phyloP scores from a whole-genome alignment of 345 rosid genomes.

The Eucalyptus camaldulensis region DNA sequence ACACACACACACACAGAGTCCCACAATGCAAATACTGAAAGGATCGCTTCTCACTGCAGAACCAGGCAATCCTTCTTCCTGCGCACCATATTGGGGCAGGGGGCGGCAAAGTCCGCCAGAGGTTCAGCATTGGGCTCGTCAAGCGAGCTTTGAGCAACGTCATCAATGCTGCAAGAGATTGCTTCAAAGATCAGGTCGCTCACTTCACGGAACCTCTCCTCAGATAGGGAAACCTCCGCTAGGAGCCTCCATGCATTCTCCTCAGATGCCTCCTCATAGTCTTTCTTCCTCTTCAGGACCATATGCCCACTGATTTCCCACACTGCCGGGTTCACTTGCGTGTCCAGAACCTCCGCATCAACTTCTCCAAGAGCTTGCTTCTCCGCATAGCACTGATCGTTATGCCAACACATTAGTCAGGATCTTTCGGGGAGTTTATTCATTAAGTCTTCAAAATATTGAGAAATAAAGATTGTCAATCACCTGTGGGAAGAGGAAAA shows the following conservation, averaged over 20 bases:
- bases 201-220: constrained; percentile 77
- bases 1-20: background rate
- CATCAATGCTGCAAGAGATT: constrained; percentile 8
- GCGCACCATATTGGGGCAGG: constrained; percentile 13
- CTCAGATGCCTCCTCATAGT: constrained; percentile 82
- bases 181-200: constrained; percentile 50
- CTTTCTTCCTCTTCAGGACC: constrained; percentile 89
- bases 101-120: constrained; percentile 1
- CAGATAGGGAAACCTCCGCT: constrained; percentile 82
- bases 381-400: constrained; percentile 81
- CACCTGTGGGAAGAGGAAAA: constrained; percentile 93
- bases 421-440: background rate
- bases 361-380: constrained; percentile 96
- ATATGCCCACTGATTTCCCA: constrained; percentile 99
- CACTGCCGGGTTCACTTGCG: constrained; percentile 97
- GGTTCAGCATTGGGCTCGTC: background rate
- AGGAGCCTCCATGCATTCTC: constrained; percentile 88
- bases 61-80: constrained; percentile 65
- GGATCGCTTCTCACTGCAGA: constrained; percentile 31
- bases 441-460: background rate
- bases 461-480: background rate
- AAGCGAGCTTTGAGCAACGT: background rate
- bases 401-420: background rate
- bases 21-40: background rate
- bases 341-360: constrained; percentile 57